Percentiles rank a stretch among this genome's conserved stretches.
phyloP scores from a whole-genome alignment of 2,329 filamentous ascomycete genomes.

The Neurospora sp. region DNA sequence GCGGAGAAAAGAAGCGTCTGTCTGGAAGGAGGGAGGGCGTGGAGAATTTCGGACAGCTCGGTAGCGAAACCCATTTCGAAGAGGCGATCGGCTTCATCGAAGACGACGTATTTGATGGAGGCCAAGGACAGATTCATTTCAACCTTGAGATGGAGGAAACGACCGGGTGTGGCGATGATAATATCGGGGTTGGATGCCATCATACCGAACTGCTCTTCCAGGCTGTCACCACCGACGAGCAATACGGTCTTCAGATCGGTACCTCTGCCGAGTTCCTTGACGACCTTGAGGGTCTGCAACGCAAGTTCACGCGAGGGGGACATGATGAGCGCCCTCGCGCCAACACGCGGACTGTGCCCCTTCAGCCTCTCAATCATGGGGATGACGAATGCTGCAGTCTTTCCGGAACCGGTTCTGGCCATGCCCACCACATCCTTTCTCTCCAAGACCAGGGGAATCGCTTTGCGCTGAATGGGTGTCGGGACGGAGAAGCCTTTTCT shows the following conservation, averaged over 20 bases:
- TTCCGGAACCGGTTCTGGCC: slow-evolving; percentile 97
- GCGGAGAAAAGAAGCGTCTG: slow-evolving; percentile 94
- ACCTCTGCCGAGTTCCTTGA: slow-evolving; percentile 84
- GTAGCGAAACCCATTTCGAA: slow-evolving; percentile 99
- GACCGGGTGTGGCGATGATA: slow-evolving; percentile 90
- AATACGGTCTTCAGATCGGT: slow-evolving; percentile 87
- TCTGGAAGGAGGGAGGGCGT: slow-evolving; percentile 71
- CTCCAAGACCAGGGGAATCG: slow-evolving; percentile 83
- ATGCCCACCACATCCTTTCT: slow-evolving; percentile 96
- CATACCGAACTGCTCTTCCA: slow-evolving; percentile 88
- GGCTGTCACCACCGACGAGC: slow-evolving; percentile 85
- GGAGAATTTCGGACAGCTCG: slow-evolving; percentile 85
- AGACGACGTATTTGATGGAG: slow-evolving; percentile 87
- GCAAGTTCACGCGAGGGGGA: slow-evolving; percentile 92
- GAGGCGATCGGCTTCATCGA: slow-evolving; percentile 91
- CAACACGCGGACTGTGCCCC: slow-evolving; percentile 76
- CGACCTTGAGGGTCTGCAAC: slow-evolving; percentile 88
- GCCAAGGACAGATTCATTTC: slow-evolving; percentile 92
- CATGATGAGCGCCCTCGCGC: slow-evolving; percentile 75
- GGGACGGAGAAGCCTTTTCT: slow-evolving; percentile 93
- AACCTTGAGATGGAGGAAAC: slow-evolving; percentile 92
- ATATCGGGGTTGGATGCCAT: slow-evolving; percentile 96
- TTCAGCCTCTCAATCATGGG: slow-evolving; percentile 95
- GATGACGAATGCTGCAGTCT: slow-evolving; percentile 96
- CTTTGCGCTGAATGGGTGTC: slow-evolving; percentile 94